phyloP scores from a whole-genome alignment of 2,329 filamentous ascomycete genomes.

The Colletotrichum godetiae region DNA sequence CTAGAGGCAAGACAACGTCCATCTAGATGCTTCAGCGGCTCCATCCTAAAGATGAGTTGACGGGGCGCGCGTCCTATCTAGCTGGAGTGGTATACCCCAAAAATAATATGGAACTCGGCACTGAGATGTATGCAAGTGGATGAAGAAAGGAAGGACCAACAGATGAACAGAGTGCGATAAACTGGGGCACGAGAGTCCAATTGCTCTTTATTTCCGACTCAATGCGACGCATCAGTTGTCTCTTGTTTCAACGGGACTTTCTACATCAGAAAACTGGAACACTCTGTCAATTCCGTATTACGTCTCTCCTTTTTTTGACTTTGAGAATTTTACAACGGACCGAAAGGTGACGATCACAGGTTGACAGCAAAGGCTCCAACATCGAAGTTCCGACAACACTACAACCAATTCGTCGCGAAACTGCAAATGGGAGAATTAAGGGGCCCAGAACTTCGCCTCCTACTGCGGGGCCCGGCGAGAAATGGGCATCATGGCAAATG shows the following conservation, averaged over 20 bases:
- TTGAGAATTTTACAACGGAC: background rate
- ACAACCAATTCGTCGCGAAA: background rate
- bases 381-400: background rate
- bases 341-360: background rate
- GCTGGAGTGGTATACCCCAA: background rate
- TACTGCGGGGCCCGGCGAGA: constrained; percentile 1
- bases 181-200: background rate
- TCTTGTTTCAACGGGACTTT: background rate
- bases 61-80: background rate
- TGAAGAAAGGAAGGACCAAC: background rate
- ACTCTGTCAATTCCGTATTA: background rate
- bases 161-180: constrained; percentile 1
- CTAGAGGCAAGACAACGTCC: too few species aligned
- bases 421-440: background rate
- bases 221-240: background rate
- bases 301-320: background rate
- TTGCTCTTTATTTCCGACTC: background rate
- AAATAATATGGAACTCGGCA: constrained; percentile 32
- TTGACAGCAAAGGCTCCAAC: background rate
- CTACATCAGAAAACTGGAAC: background rate
- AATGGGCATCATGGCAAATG: constrained; percentile 6
- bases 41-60: background rate
- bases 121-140: background rate
- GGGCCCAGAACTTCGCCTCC: constrained; percentile 9
- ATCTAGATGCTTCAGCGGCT: background rate